phyloP scores from a whole-genome alignment of 345 rosid species.

The Eucalyptus melliodora region DNA sequence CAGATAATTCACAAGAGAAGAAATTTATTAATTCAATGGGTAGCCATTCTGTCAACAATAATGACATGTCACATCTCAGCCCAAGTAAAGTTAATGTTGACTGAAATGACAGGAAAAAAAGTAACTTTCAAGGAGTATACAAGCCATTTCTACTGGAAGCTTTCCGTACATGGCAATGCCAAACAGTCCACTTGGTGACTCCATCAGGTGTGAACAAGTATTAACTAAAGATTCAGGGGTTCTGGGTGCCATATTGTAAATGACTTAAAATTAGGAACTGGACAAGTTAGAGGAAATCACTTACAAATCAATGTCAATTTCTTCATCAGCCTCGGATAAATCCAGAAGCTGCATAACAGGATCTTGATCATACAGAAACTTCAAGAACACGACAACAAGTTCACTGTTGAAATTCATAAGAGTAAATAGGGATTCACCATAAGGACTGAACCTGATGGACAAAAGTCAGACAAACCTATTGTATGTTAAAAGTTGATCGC shows the following conservation, averaged over 20 bases:
- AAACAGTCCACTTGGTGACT: neutral
- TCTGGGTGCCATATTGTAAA: neutral
- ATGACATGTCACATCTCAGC: neutral
- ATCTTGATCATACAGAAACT: constrained; percentile 76
- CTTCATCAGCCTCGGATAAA: constrained; percentile 40
- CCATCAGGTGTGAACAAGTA: neutral
- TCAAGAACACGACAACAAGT: constrained; percentile 22
- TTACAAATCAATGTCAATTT: constrained; percentile 64
- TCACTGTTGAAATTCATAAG: constrained; percentile 46
- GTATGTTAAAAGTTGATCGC: constrained; percentile 3
- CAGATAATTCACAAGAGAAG: neutral
- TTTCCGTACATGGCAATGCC: neutral
- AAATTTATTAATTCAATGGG: neutral
- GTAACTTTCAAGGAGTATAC: neutral
- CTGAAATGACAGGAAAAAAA: neutral
- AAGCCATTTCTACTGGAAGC: neutral
- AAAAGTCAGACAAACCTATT: constrained; percentile 38
- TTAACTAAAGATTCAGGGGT: neutral
- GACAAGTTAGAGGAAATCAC: constrained; percentile 10
- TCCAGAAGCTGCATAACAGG: constrained; percentile 75
- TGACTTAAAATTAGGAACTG: neutral
- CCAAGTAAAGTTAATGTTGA: neutral
- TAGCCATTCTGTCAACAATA: neutral
- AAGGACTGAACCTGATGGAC: neutral
- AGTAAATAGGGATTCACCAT: neutral